Conservation (phyloP, 306 rosid genomes). For the Cajanus cajan region DNA sequence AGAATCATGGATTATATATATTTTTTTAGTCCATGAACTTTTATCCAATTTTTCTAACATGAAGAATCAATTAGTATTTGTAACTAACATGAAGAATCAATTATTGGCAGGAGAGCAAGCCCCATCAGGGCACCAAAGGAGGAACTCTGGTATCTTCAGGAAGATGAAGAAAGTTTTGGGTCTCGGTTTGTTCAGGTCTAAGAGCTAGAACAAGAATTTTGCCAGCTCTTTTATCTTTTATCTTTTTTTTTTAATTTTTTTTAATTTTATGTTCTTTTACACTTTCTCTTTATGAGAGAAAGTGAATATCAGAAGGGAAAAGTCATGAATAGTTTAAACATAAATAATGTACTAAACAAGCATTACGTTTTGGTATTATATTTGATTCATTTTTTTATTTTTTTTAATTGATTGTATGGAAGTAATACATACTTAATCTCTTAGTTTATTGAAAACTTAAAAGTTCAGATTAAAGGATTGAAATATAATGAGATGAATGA, state of each 20-base stretch:
- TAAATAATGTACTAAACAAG: neutral
- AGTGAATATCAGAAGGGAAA: neutral
- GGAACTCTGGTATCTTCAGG: slow-evolving; percentile 15
- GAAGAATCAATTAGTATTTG: too few relatives aligned
- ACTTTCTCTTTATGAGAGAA: neutral
- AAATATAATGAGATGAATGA: too few relatives aligned
- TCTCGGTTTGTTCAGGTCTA: slow-evolving; percentile 38
- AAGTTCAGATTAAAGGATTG: too few relatives aligned
- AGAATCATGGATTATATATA: too few relatives aligned
- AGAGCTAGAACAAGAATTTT: slow-evolving; percentile 16
- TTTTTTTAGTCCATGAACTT: too few relatives aligned
- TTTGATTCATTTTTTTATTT: slow-evolving; percentile 15
- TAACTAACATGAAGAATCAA: neutral
- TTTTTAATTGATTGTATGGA: too few relatives aligned
- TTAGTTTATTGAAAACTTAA: too few relatives aligned
- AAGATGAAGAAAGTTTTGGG: slow-evolving; percentile 42
- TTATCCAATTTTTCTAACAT: too few relatives aligned
- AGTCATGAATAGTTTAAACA: neutral
- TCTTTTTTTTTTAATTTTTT: neutral
- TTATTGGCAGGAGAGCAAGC: slow-evolving; percentile 40
- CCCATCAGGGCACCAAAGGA: neutral
- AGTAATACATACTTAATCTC: too few relatives aligned
- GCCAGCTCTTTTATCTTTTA: neutral
- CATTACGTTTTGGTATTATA: too few relatives aligned
- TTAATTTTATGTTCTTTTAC: too few relatives aligned